These are phyloP conservation scores for Pochonia chlamydosporia DNA, from an alignment of 2,329 filamentous ascomycete species.

Conservation along the genomic window DNA sequence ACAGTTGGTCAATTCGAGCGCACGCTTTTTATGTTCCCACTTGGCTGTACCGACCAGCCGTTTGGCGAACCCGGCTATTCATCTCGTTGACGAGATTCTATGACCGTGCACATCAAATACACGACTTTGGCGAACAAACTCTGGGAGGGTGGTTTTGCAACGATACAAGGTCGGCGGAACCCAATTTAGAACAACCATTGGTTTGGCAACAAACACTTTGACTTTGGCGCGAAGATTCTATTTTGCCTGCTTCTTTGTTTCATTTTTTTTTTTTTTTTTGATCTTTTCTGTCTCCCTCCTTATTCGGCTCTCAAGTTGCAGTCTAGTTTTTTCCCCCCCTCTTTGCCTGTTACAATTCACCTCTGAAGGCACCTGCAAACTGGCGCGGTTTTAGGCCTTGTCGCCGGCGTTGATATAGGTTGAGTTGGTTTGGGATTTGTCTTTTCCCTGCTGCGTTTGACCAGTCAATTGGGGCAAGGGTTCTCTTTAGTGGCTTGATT, in stretches of 20 bases:
- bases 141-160: constrained; percentile 4
- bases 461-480: not conserved
- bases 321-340: not conserved
- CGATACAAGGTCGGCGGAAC: constrained; percentile 5
- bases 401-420: not conserved
- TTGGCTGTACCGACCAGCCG: not conserved
- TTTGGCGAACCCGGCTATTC: not conserved
- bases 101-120: constrained; percentile 3
- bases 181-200: constrained; percentile 10
- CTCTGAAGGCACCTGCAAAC: not conserved
- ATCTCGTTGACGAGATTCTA: constrained; percentile 15
- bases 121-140: constrained; percentile 3
- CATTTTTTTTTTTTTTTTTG: not conserved
- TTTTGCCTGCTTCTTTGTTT: not conserved
- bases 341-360: not conserved
- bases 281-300: not conserved
- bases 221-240: constrained; percentile 1
- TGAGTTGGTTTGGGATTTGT: not conserved
- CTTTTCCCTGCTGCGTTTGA: not conserved
- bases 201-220: constrained; percentile 15
- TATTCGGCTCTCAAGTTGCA: not conserved
- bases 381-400: not conserved
- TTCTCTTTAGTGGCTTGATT: not conserved
- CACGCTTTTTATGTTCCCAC: not conserved
- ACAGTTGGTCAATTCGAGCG: constrained; percentile 10